These are phyloP conservation scores for Halocafeteria seosinensis DNA, from an alignment of 108 stramenopile genomes.

Conservation along the genomic window DNA sequence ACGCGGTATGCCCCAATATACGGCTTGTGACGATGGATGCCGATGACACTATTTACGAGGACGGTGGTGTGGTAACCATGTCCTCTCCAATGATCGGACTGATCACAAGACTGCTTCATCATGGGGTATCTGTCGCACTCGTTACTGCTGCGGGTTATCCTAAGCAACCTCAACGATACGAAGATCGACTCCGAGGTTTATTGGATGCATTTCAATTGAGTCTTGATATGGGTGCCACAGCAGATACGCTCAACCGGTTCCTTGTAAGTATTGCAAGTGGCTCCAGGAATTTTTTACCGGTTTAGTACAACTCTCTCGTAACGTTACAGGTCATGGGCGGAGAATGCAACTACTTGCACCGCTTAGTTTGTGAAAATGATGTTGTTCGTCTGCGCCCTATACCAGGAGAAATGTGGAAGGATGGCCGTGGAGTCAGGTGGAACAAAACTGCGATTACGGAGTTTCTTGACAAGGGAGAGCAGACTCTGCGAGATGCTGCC, in stretches of 20 bases:
- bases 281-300: too few species aligned
- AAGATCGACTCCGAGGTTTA: constrained; percentile 56
- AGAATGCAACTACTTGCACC: constrained; percentile 64
- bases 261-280: too few species aligned
- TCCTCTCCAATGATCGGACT: background rate
- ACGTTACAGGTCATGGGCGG: constrained; percentile 80
- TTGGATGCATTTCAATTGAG: constrained; percentile 44
- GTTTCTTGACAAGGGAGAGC: constrained; percentile 54
- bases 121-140: constrained; percentile 62
- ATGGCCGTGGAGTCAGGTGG: constrained; percentile 60
- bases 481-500: constrained; percentile 30
- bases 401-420: constrained; percentile 43
- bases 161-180: constrained; percentile 62
- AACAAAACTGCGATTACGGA: constrained; percentile 34
- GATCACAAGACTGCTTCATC: constrained; percentile 32
- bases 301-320: constrained; percentile 30
- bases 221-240: constrained; percentile 28
- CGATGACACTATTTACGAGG: background rate
- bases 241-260: constrained; percentile 18
- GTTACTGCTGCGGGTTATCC: constrained; percentile 86
- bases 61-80: background rate
- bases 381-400: constrained; percentile 54
- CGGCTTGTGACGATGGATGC: background rate
- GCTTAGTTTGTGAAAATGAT: constrained; percentile 20
- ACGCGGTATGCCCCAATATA: background rate